Conservation (phyloP, 306 rosid genomes). For the Gastrolobium villosum region DNA sequence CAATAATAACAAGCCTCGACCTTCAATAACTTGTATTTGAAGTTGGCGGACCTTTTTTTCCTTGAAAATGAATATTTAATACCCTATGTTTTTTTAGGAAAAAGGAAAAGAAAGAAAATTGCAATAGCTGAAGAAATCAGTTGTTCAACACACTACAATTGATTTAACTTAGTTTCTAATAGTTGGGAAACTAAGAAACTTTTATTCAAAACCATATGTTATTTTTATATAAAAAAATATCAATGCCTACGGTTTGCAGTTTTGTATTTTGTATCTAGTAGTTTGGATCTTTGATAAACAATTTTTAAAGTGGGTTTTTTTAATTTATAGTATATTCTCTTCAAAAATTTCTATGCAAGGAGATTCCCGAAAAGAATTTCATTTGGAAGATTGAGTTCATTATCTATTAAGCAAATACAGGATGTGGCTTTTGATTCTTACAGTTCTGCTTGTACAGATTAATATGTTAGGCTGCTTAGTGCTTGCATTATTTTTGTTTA, state of each 20-base stretch:
- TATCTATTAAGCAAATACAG: conserved; percentile 18
- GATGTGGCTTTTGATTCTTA: conserved; percentile 27
- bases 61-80: conserved; percentile 6
- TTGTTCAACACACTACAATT: conserved; percentile 10
- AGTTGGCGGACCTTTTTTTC: neutral
- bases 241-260: neutral
- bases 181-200: conserved; percentile 15
- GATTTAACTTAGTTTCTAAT: conserved; percentile 15
- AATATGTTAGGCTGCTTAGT: neutral
- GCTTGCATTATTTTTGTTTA: conserved; percentile 15
- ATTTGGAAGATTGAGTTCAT: neutral
- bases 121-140: conserved; percentile 5
- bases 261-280: neutral
- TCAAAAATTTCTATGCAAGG: neutral
- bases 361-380: conserved; percentile 14
- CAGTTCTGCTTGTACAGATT: conserved; percentile 9
- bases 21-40: conserved; percentile 10
- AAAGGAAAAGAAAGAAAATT: conserved; percentile 13
- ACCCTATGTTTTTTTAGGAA: neutral
- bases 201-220: conserved; percentile 6
- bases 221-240: conserved; percentile 1
- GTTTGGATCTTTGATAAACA: conserved; percentile 1
- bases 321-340: conserved; percentile 18
- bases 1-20: conserved; percentile 22
- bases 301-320: neutral